Conservation (phyloP, 129 eudicot genomes). For the Arctium minus region DNA sequence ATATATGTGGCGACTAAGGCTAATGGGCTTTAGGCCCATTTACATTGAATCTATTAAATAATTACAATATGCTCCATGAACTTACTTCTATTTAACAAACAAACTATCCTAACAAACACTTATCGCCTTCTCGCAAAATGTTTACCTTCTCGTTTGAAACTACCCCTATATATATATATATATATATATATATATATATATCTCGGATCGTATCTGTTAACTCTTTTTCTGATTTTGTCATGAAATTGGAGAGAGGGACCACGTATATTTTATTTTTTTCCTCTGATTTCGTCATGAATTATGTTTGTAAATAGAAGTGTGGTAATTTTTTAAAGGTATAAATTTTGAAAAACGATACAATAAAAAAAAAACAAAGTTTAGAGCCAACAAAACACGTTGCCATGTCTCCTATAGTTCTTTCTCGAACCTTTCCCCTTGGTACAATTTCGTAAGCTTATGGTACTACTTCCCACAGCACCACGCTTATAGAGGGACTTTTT, state of each 20-base stretch:
- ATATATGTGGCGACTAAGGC: too few species aligned
- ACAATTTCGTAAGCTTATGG: not conserved
- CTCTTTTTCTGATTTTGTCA: not conserved
- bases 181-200: not conserved
- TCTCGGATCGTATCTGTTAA: not conserved
- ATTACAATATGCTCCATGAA: too few species aligned
- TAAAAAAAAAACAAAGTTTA: not conserved
- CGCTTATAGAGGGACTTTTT: not conserved
- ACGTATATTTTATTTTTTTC: too few species aligned
- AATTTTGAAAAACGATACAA: not conserved
- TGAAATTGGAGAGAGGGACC: not conserved
- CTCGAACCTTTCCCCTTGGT: conserved; percentile 10
- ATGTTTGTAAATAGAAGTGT: not conserved
- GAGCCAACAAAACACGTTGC: conserved; percentile 32
- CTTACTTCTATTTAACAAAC: too few species aligned
- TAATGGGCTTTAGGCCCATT: too few species aligned
- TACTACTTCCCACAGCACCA: not conserved
- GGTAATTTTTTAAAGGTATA: not conserved
- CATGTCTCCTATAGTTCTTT: conserved; percentile 9
- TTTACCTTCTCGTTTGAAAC: too few species aligned
- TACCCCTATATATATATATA: too few species aligned
- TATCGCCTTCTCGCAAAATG: too few species aligned
- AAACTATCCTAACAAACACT: too few species aligned
- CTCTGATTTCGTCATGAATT: not conserved
- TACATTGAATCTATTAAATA: too few species aligned